These are phyloP conservation scores for Diplodia scrobiculata DNA, from an alignment of 2,329 filamentous ascomycete genomes.

Conservation along the genomic window DNA sequence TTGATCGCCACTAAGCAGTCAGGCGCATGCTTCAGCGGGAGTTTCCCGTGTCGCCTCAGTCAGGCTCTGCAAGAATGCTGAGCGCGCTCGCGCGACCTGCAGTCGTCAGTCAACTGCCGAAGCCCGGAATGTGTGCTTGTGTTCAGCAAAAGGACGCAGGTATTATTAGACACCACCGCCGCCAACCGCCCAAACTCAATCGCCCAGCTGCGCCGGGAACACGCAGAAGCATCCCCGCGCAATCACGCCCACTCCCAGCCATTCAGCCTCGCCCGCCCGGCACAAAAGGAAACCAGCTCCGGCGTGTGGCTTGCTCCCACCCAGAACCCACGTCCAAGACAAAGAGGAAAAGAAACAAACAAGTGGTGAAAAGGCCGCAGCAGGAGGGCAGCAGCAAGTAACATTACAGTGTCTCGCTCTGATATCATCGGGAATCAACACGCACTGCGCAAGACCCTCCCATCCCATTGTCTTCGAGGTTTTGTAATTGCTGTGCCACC, in stretches of 20 bases:
- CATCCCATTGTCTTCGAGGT: slow-evolving; percentile 23
- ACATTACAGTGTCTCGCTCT: slow-evolving; percentile 18
- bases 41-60: slow-evolving; percentile 1
- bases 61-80: slow-evolving; percentile 14
- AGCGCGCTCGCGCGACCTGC: background rate
- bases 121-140: slow-evolving; percentile 25
- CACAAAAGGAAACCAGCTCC: slow-evolving; percentile 3
- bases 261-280: slow-evolving; percentile 11
- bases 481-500: slow-evolving; percentile 28
- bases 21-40: background rate
- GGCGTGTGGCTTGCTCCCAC: slow-evolving; percentile 10
- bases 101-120: slow-evolving; percentile 3
- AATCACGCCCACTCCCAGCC: background rate
- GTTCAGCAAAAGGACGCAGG: slow-evolving; percentile 19
- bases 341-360: slow-evolving; percentile 2
- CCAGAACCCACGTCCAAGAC: slow-evolving; percentile 10
- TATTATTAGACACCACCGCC: slow-evolving; percentile 21
- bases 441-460: background rate
- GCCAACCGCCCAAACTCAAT: background rate
- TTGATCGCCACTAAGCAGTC: slow-evolving; percentile 9
- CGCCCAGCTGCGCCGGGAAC: slow-evolving; percentile 9
- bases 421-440: slow-evolving; percentile 19
- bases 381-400: slow-evolving; percentile 3
- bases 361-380: background rate
- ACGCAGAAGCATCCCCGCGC: slow-evolving; percentile 5